Percentiles rank a stretch among this genome's conserved stretches.
phyloP scores from a whole-genome alignment of 1,284 basidiomycete genomes.

The Tilletia indica region DNA sequence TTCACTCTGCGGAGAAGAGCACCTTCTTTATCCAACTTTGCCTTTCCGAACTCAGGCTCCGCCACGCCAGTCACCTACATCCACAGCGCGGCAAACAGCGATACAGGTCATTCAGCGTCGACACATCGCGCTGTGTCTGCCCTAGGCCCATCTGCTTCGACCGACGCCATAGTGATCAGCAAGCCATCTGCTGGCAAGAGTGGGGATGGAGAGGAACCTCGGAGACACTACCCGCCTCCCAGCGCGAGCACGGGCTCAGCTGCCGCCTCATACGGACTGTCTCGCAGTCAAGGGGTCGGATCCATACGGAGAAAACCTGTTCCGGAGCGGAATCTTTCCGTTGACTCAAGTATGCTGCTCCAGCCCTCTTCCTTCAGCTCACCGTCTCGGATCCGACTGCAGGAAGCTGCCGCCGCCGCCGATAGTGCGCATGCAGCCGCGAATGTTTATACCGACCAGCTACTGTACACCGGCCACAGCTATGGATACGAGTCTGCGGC shows the following conservation, averaged over 20 bases:
- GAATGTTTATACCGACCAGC: too few relatives aligned
- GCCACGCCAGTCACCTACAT: neutral
- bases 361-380: constrained; percentile 6
- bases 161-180: neutral
- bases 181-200: neutral
- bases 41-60: neutral
- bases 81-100: neutral
- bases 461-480: too few relatives aligned
- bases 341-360: neutral
- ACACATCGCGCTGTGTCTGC: neutral
- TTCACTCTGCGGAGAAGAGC: neutral
- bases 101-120: neutral
- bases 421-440: neutral
- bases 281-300: neutral
- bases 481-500: too few relatives aligned
- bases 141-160: neutral
- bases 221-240: constrained; percentile 1
- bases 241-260: neutral
- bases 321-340: neutral
- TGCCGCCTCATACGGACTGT: neutral
- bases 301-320: neutral
- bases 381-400: neutral
- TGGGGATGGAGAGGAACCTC: too few relatives aligned
- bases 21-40: neutral
- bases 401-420: neutral